Base-by-base conservation (phyloP, 1,284 basidiomycete genomes). In the Thelephora terrestris region DNA sequence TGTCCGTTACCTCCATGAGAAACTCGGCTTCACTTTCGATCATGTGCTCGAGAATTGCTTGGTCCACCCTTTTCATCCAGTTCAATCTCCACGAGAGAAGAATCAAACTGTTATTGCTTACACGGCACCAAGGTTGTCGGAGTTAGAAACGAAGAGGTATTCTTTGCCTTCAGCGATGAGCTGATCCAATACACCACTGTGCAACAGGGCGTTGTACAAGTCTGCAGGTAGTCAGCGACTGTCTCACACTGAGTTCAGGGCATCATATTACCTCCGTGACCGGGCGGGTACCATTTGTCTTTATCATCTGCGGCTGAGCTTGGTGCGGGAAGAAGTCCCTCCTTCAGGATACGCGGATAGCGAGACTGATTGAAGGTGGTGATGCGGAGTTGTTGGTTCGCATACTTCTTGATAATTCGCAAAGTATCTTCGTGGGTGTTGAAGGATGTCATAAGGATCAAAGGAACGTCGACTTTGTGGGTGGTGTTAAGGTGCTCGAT, bases 391-490 rank as follows among this genome's bases (percentile, higher is more conserved):
- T 95, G 93, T 73, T 96, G 93, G 76, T 98, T 98, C 48, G 86
- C 91, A 70, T 99, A 99, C 73, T 99, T 99, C 70, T 98, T 96
- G 73, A 99, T 99, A 74, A 98, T 96, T 4, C 94, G 87, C 50
- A 91, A 78, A 44, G 93, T 96, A 67, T 96, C 93, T 47, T 95
- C 92, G 66, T 95, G 94, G 38, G 96, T 98, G 78, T 99, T 98
- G 84, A 99, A 98, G 55, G 93, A 97, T 64, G 96, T 98, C 95
- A 99, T 99, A 64, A 99, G 83, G 71, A 98, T 95, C 65, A 99
- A 90, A 14, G 95, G 94, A 43, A 98, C 94, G 70, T 96, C 81
- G 58, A 83, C 82, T 43, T 74, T 73, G 61, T 70, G 69, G 47
- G 77, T 77, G 45, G 82, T 86, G 68, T 86, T 86, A 61, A 86